Evolutionary conservation across 805 yeast genomes (phyloP).

Genomic region (Teunomyces kruisii): DNA sequence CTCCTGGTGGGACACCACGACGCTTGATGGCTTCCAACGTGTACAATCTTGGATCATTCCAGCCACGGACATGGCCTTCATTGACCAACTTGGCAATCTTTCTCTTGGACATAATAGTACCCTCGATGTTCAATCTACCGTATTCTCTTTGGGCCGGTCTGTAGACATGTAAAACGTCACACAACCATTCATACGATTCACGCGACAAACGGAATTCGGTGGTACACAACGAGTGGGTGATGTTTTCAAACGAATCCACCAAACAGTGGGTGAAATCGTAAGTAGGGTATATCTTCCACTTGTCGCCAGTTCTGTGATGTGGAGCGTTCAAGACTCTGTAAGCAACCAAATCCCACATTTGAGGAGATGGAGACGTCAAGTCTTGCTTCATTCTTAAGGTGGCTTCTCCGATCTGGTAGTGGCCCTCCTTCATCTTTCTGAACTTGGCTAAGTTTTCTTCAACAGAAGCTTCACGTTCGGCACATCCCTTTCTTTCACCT

Average conservation of each 20-base stretch:
- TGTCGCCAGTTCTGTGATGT: conserved; percentile 94
- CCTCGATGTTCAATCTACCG: conserved; percentile 93
- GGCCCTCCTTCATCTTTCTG: conserved; percentile 89
- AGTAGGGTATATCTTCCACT: conserved; percentile 98
- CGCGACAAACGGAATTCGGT: conserved; percentile 91
- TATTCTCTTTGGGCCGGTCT: conserved; percentile 99
- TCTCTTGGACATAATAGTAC: conserved; percentile 92
- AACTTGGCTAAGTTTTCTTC: conserved; percentile 80
- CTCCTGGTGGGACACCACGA: conserved; percentile 99
- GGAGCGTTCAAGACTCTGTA: conserved; percentile 90
- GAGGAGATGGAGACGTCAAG: conserved; percentile 86
- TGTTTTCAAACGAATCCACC: conserved; percentile 96
- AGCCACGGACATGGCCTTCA: conserved; percentile 79
- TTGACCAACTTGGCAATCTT: conserved; percentile 91
- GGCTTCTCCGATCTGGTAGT: conserved; percentile 86
- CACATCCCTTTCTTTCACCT: conserved; percentile 84
- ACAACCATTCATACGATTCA: conserved; percentile 97
- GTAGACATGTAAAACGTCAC: conserved; percentile 91
- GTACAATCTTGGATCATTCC: conserved; percentile 98
- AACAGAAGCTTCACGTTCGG: conserved; percentile 65
- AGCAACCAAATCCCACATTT: conserved; percentile 99
- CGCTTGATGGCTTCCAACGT: conserved; percentile 93
- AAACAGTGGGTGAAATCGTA: conserved; percentile 99
- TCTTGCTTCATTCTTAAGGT: conserved; percentile 97
- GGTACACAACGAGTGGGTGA: conserved; percentile 93